Conservation (phyloP, 108 stramenopile genomes). For the Cyclostephanos tholiformis region DNA sequence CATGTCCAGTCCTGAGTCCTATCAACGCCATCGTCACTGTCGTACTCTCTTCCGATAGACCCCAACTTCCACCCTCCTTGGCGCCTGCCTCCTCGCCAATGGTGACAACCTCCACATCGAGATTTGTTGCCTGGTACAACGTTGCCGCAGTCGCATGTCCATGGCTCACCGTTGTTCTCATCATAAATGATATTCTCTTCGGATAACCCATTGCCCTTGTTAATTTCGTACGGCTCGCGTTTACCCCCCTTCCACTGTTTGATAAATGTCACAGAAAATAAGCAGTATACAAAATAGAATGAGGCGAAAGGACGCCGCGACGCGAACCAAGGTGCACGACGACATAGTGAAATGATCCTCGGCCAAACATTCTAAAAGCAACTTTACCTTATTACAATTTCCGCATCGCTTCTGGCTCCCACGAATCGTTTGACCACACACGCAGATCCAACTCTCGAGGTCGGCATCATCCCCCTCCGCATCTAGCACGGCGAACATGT, state of each 20-base stretch:
- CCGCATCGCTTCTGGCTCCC: slow-evolving; percentile 14
- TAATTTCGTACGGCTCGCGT: slow-evolving; percentile 1
- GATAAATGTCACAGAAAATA: not conserved
- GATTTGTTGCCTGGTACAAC: slow-evolving; percentile 2
- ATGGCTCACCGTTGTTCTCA: not conserved
- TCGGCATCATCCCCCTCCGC: not conserved
- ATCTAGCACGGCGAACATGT: slow-evolving; percentile 5
- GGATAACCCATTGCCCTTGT: not conserved
- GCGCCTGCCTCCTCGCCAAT: slow-evolving; percentile 11
- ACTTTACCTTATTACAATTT: slow-evolving; percentile 8
- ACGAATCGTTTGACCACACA: not conserved
- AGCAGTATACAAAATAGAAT: not conserved
- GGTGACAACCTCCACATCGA: slow-evolving; percentile 12
- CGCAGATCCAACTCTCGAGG: slow-evolving; percentile 6
- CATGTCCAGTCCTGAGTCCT: slow-evolving; percentile 13
- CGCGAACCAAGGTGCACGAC: slow-evolving; percentile 1
- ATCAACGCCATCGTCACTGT: slow-evolving; percentile 8
- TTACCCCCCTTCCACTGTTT: slow-evolving; percentile 16
- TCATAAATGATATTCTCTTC: not conserved
- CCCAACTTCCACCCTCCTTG: slow-evolving; percentile 11
- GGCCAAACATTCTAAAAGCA: not conserved
- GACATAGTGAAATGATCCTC: slow-evolving; percentile 20
- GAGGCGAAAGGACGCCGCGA: slow-evolving; percentile 7
- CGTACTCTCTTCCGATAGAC: not conserved
- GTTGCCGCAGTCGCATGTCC: slow-evolving; percentile 15